Percentiles rank a stretch among this genome's conserved stretches.
Evolutionary conservation across 257 asterid species (phyloP).

Genomic region (Nicotiana tomentosiformis): DNA sequence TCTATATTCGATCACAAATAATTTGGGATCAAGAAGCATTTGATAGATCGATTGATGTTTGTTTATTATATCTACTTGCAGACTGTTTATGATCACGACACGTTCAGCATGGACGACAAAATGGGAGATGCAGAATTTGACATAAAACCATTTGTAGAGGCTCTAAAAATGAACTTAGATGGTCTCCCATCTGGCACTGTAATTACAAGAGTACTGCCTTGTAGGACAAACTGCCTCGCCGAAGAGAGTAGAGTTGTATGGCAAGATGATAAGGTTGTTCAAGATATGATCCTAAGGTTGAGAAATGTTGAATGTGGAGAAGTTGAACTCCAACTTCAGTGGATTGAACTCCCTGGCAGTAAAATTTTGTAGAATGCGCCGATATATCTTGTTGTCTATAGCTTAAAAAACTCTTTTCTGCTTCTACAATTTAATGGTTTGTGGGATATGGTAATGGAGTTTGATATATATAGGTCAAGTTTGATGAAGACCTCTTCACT

Average conservation of each 20-base stretch:
- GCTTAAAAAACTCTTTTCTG: not conserved
- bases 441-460: not conserved
- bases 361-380: conserved; percentile 19
- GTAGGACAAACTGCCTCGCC: conserved; percentile 35
- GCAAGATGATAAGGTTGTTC: conserved; percentile 28
- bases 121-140: conserved; percentile 53
- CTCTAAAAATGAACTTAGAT: conserved; percentile 25
- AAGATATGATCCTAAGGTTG: conserved; percentile 38
- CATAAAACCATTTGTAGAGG: conserved; percentile 32
- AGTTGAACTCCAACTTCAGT: conserved; percentile 42
- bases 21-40: not conserved
- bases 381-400: not conserved
- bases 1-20: not conserved
- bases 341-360: conserved; percentile 43
- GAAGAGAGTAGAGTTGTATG: conserved; percentile 35
- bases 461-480: not conserved
- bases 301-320: conserved; percentile 45
- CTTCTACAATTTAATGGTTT: not conserved
- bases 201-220: conserved; percentile 24
- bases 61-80: conserved; percentile 10
- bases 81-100: conserved; percentile 48
- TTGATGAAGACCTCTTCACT: not conserved
- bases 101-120: conserved; percentile 43
- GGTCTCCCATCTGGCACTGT: conserved; percentile 39
- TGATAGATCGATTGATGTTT: not conserved